These are phyloP conservation scores for Cryptococcus sp. DNA, from an alignment of 1,284 basidiomycete genomes.

Conservation along the genomic window DNA sequence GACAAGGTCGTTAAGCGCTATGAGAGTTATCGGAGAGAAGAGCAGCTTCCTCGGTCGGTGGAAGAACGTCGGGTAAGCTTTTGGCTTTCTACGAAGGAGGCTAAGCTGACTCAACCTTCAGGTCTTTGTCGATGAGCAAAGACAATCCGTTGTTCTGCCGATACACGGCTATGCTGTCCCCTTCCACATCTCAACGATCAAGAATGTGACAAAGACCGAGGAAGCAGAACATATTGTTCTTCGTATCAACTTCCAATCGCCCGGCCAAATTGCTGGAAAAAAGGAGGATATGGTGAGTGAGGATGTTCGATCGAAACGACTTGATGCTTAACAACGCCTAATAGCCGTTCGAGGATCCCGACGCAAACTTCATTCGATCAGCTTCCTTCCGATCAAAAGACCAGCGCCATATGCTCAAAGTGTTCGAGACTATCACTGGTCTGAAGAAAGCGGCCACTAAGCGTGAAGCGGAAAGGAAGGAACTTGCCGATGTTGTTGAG, in stretches of 20 bases:
- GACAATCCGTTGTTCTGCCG: constrained; percentile 86
- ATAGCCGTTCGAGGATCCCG: constrained; percentile 94
- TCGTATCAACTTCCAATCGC: constrained; percentile 98
- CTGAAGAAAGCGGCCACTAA: constrained; percentile 97
- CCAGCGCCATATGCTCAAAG: constrained; percentile 80
- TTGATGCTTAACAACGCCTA: not conserved
- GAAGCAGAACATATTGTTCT: constrained; percentile 94
- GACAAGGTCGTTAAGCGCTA: constrained; percentile 93
- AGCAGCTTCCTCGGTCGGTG: constrained; percentile 76
- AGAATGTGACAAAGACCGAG: constrained; percentile 96
- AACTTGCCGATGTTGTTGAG: constrained; percentile 96
- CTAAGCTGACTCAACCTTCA: constrained; percentile 46
- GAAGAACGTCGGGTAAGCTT: constrained; percentile 70
- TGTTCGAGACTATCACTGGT: constrained; percentile 90
- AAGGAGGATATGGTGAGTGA: constrained; percentile 88
- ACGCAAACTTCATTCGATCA: constrained; percentile 94
- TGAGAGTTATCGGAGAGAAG: constrained; percentile 95
- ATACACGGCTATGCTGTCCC: constrained; percentile 95
- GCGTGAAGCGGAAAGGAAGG: constrained; percentile 95
- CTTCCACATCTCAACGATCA: constrained; percentile 98
- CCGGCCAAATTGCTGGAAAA: constrained; percentile 95
- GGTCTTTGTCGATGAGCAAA: constrained; percentile 89
- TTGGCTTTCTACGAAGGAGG: not conserved
- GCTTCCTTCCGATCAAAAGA: constrained; percentile 92
- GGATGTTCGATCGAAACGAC: not conserved